Evolutionary conservation across 441 rosid species (phyloP).

Genomic region (Pelargonium australe): DNA sequence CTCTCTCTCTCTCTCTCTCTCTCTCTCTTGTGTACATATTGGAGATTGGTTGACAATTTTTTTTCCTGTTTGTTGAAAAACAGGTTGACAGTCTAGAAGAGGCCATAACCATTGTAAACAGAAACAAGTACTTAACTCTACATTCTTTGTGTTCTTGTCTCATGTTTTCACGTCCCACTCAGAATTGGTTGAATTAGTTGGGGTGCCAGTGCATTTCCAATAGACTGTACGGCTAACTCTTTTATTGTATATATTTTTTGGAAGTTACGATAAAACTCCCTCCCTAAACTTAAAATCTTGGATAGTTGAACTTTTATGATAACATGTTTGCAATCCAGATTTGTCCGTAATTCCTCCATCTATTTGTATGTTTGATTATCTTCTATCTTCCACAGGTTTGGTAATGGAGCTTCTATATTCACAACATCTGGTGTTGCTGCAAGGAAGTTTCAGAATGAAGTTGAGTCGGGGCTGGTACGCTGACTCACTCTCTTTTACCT

Average conservation of each 20-base stretch:
- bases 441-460: conserved; percentile 42
- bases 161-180: background rate
- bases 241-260: background rate
- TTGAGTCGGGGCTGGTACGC: conserved; percentile 37
- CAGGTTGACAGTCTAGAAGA: conserved; percentile 48
- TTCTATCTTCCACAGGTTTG: conserved; percentile 24
- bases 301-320: conserved; percentile 1
- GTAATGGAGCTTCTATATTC: conserved; percentile 46
- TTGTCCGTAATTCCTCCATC: background rate
- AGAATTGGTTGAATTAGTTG: background rate
- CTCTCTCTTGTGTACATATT: background rate
- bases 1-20: background rate
- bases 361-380: background rate
- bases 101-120: conserved; percentile 39
- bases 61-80: conserved; percentile 13
- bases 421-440: conserved; percentile 41
- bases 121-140: conserved; percentile 29
- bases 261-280: background rate
- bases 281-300: no score
- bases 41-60: conserved; percentile 13
- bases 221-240: background rate
- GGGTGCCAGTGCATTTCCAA: background rate
- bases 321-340: background rate
- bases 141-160: conserved; percentile 14
- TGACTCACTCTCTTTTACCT: conserved; percentile 4